Evolutionary conservation across 345 rosid species (phyloP).

Genomic region (Moricandia moricandioides): DNA sequence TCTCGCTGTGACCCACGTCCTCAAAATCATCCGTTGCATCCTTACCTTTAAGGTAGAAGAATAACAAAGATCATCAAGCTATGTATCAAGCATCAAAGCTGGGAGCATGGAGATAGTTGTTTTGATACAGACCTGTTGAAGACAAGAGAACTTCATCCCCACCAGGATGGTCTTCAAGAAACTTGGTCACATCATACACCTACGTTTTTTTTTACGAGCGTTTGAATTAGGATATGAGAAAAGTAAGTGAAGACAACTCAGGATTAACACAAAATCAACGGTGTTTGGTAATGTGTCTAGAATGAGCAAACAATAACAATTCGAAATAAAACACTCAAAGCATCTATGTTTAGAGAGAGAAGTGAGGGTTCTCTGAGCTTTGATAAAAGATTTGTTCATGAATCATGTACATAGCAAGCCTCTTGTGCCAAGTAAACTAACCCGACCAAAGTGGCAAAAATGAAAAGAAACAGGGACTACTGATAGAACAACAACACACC

Average conservation of each 20-base stretch:
- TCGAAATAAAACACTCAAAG: not conserved
- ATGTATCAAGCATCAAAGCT: not conserved
- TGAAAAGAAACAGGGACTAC: not conserved
- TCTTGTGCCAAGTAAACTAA: not conserved
- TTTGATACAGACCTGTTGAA: conserved; percentile 42
- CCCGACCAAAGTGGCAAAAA: not conserved
- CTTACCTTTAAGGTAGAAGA: conserved; percentile 45
- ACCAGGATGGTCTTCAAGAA: conserved; percentile 62
- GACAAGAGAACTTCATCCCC: conserved; percentile 50
- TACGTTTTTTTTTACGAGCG: not conserved
- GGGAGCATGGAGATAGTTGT: not conserved
- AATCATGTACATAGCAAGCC: not conserved
- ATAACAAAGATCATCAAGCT: not conserved
- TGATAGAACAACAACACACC: conserved; percentile 15
- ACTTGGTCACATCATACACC: conserved; percentile 55
- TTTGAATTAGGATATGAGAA: not conserved
- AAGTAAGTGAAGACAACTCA: not conserved
- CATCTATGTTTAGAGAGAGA: not conserved
- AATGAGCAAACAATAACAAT: not conserved
- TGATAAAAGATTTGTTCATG: not conserved
- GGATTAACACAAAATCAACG: not conserved
- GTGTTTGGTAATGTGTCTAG: not conserved
- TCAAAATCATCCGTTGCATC: conserved; percentile 78
- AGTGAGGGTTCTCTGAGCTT: not conserved
- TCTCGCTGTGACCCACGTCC: conserved; percentile 65